Percentiles rank a stretch among this genome's conserved stretches.
Conservation (phyloP, 2,329 filamentous ascomycete species). For the Calonectria montana region DNA sequence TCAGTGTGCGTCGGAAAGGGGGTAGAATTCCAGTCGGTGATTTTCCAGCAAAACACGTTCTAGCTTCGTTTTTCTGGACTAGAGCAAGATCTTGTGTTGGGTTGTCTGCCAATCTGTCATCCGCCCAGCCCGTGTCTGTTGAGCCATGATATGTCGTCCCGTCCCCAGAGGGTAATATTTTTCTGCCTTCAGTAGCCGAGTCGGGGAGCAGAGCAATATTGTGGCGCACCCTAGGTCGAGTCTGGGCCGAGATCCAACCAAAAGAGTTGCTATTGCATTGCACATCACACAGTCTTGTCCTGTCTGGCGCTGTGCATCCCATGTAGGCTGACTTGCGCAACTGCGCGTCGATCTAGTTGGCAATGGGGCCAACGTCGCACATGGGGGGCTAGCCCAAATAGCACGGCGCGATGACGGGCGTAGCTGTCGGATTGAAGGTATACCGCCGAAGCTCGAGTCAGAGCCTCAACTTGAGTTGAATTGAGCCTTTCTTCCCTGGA, state of each 20-base stretch:
- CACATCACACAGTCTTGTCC: constrained; percentile 5
- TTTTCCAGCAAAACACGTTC: constrained; percentile 4
- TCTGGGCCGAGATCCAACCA: constrained; percentile 22
- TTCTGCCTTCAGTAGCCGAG: constrained; percentile 18
- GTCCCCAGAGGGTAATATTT: constrained; percentile 1
- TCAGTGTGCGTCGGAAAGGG: constrained; percentile 28
- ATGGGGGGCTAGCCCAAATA: neutral
- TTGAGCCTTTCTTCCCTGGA: neutral
- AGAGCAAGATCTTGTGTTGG: constrained; percentile 19
- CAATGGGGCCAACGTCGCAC: neutral
- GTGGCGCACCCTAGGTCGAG: constrained; percentile 33
- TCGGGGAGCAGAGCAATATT: constrained; percentile 22
- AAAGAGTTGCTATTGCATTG: constrained; percentile 12
- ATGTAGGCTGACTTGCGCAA: constrained; percentile 13
- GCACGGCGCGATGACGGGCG: neutral
- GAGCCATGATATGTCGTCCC: neutral
- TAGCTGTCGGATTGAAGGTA: neutral
- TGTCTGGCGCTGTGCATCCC: neutral
- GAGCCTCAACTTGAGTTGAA: constrained; percentile 15
- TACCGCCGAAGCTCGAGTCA: neutral
- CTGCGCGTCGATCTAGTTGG: constrained; percentile 13
- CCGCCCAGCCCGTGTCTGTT: neutral
- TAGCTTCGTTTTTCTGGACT: neutral
- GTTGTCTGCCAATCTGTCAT: constrained; percentile 7
- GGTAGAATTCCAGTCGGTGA: constrained; percentile 19